Base-by-base conservation (phyloP, 495 filamentous ascomycete genomes). In the Chlorociboria aeruginascens region DNA sequence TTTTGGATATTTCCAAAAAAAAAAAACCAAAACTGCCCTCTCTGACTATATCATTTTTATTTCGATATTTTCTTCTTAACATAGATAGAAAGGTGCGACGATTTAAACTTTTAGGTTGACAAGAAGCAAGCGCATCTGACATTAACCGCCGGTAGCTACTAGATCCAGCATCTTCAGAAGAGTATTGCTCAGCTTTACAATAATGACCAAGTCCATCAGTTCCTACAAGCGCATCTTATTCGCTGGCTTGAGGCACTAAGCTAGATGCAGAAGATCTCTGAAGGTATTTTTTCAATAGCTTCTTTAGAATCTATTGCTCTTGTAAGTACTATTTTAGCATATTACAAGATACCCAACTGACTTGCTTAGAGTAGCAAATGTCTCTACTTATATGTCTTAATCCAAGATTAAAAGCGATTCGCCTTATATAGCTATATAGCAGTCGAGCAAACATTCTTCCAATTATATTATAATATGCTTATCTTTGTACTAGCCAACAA, bases 61-160 rank as follows among this genome's bases (percentile, higher is more conserved):
- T 51, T 32, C 48, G 41, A 40, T 40, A 51, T 41, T 51, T 51
- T 14, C 41, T 51, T 16, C 41, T 51, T 30, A 32, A 37, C 31
- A 39, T 43, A 25, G 29, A 44, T n/a, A n/a, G n/a, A n/a, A 34
- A 48, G 32, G 36, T 55, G 53, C 39, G n/a, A 3, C 25, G 48
- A 55, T 40, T 12, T 32, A 9, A 25, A 46, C 25, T 57, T 57
- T 40, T 31, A 43, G 37, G 52, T 57, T 9, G 37, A 54, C 37
- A 46, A 55, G 40, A 32, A 45, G 40, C 17, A 51, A 16, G 46
- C 54, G 32, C 52, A 57, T 39, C 36, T 6, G 16, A 49, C 12
- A 11, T 31, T 58, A 9, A 48, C 49, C 38, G 14, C 28, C 20
- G 36, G n/a, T n/a, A n/a, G n/a, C n/a, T n/a, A 48, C 40, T 43